Evolutionary conservation across 179 eudicot genomes (phyloP).

Genomic region (Carnegiea gigantea): DNA sequence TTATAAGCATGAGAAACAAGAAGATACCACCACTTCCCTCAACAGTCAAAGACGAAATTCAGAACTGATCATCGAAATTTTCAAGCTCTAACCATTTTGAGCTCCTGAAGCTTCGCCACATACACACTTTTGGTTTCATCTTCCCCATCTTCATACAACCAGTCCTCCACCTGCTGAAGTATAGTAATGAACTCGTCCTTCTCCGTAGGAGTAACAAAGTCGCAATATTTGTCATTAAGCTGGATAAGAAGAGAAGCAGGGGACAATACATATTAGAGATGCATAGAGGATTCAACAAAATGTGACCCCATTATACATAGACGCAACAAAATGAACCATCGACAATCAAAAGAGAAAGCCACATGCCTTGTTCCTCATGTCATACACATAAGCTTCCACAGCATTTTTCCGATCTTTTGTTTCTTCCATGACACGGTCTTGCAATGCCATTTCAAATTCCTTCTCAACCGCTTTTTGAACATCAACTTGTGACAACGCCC

Average conservation of each 20-base stretch:
- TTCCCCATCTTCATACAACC: conserved; percentile 96
- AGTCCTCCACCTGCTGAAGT: conserved; percentile 87
- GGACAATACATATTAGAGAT: neutral
- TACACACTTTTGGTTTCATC: conserved; percentile 94
- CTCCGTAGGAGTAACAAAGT: conserved; percentile 67
- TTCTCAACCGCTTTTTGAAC: conserved; percentile 83
- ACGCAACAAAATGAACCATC: neutral
- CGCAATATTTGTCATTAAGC: conserved; percentile 78
- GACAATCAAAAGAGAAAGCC: neutral
- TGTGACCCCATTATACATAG: neutral
- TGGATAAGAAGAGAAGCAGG: conserved; percentile 25
- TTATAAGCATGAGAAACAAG: conserved; percentile 5
- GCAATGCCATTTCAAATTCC: conserved; percentile 95
- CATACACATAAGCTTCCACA: conserved; percentile 95
- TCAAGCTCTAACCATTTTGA: conserved; percentile 56
- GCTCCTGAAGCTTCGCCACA: conserved; percentile 87
- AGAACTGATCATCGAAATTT: neutral
- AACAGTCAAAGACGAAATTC: neutral
- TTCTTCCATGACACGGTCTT: conserved; percentile 94
- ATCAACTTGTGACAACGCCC: conserved; percentile 57
- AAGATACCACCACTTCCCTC: neutral
- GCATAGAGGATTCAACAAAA: neutral
- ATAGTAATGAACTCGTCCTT: conserved; percentile 63
- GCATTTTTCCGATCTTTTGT: conserved; percentile 92
- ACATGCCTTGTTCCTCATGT: conserved; percentile 85